Evolutionary conservation across 2,329 filamentous ascomycete species (phyloP), one percentile per base, ranked within the genome.

Genomic region (Bertia moriformis): DNA sequence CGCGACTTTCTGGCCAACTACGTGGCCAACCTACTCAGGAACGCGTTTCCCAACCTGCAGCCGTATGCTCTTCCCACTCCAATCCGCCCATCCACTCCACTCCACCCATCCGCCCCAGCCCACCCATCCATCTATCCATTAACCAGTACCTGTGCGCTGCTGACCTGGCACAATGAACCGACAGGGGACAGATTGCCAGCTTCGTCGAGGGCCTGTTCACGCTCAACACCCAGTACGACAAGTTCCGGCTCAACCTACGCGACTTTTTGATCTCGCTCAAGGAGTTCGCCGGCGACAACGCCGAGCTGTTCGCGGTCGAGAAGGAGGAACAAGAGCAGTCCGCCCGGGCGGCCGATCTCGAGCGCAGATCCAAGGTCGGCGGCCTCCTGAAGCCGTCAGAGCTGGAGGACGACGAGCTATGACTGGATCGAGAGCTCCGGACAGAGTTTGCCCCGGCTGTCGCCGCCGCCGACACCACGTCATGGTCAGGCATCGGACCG

Each of bases 221-320:
- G 4, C 73, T 84, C 48, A 96, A 94, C 57, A 83, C 82, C 41
- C 83, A 93, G 52, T 78, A 93, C 47, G 83, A 85, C 55, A 87
- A 87, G 57, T 98, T 98, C 78, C 93, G 94, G 58, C 76, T 94
- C 40, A 87, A 93, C 52, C 67, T 98, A 39, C 86, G 91, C 47
- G 91, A 98, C 62, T 98, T 98, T 73, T 66, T 98, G 48, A 93
- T 98, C 51, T 93, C 88, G 17, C 69, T 98, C 49, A 94, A 95
- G 63, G 93, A 98, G 61, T 98, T 96, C 45, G 46, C 46, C 52
- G 91, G 85, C 39, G 91, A 98, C 61, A 95, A 96, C 50, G 77
- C 89, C 1, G 91, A 98, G 54, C 71, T 98, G 7, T 98, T 83
- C 60, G 78, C 83, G 3, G 88, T 94, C 42, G 91, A 98, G 59